Evolutionary conservation across 106 monocot genomes (phyloP).

Genomic region (Apostasia ramifera): DNA sequence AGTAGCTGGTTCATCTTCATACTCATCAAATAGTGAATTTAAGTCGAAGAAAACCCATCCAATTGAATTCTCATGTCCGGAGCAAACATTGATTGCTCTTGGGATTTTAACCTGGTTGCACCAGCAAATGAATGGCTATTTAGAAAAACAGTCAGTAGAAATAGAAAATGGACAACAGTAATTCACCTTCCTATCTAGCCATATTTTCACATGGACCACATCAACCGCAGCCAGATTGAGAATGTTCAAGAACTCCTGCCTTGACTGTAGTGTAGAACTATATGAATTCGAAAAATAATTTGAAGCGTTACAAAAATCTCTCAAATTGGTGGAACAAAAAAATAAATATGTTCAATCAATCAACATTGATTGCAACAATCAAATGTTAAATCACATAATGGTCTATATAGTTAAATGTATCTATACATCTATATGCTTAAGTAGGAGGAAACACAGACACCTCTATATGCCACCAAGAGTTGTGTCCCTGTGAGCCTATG

Average conservation of each 20-base stretch:
- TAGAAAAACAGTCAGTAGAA: not conserved
- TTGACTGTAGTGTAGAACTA: constrained; percentile 47
- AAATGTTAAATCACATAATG: no score
- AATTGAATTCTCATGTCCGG: constrained; percentile 40
- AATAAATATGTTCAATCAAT: no score
- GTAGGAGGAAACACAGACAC: no score
- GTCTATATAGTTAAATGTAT: no score
- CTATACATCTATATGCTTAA: no score
- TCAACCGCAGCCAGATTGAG: constrained; percentile 44
- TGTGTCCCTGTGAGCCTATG: no score
- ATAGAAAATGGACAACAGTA: constrained; percentile 1
- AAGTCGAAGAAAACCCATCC: constrained; percentile 61
- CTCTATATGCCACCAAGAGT: no score
- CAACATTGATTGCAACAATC: no score
- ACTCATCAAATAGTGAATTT: constrained; percentile 63
- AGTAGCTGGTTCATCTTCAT: constrained; percentile 43
- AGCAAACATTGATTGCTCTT: constrained; percentile 48
- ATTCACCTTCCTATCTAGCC: constrained; percentile 69
- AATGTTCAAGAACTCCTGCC: constrained; percentile 50
- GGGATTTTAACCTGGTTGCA: constrained; percentile 42
- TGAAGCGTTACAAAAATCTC: no score
- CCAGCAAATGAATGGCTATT: not conserved
- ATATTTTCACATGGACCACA: constrained; percentile 55
- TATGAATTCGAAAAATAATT: not conserved
- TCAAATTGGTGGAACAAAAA: no score